Conservation (phyloP, 352 stramenopile genomes). For the Lagenidium sp. region DNA sequence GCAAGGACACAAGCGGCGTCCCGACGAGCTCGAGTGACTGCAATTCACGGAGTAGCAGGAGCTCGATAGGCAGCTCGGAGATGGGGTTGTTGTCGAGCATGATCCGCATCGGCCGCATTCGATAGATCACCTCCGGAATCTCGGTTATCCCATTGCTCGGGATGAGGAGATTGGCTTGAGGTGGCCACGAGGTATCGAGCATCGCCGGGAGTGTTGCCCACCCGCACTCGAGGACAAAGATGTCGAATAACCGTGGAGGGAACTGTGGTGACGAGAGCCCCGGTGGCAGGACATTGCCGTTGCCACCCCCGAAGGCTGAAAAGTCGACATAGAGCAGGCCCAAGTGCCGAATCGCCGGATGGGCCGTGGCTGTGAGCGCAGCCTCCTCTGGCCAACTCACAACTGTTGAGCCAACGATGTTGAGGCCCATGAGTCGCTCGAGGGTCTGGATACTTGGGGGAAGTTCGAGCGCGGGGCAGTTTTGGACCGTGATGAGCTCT, state of each 20-base stretch:
- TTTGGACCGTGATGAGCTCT: constrained; percentile 19
- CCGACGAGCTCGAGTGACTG: constrained; percentile 2
- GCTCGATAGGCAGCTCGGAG: neutral
- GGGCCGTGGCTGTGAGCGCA: constrained; percentile 12
- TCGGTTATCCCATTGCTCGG: constrained; percentile 2
- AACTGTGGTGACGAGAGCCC: constrained; percentile 1
- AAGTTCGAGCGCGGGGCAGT: constrained; percentile 27
- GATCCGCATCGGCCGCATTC: constrained; percentile 8
- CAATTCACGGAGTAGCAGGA: constrained; percentile 8
- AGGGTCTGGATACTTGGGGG: constrained; percentile 17
- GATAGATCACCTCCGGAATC: neutral
- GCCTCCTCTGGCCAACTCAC: constrained; percentile 15
- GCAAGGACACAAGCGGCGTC: constrained; percentile 1
- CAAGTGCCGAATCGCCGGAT: constrained; percentile 14
- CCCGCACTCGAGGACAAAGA: constrained; percentile 3
- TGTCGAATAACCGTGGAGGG: constrained; percentile 1
- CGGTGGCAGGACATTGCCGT: constrained; percentile 2
- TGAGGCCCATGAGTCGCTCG: constrained; percentile 17
- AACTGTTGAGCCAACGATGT: constrained; percentile 32
- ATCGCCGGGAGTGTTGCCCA: constrained; percentile 3
- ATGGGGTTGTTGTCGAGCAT: constrained; percentile 7
- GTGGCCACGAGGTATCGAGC: constrained; percentile 1
- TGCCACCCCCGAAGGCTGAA: constrained; percentile 1
- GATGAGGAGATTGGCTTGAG: constrained; percentile 4
- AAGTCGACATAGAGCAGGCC: constrained; percentile 1